A percentile compares a stretch with the other conserved stretches of the same genome.
phyloP scores from a whole-genome alignment of 441 rosid genomes.

The Mallotus japonicus region DNA sequence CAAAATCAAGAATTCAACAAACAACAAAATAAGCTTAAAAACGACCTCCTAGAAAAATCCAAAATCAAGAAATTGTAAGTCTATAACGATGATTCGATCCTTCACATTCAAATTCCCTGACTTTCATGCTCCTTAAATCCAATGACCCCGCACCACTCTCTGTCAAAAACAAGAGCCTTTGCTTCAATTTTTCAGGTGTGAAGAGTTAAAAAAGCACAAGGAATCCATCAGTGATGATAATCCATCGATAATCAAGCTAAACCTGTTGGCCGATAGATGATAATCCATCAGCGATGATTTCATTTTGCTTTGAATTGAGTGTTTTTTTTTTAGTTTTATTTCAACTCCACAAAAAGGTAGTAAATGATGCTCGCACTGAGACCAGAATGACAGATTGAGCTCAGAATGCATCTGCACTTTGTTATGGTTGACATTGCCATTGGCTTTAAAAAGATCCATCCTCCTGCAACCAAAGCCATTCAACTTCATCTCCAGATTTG shows the following conservation, averaged over 20 bases:
- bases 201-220: too few relatives aligned
- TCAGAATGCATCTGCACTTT: conserved; percentile 50
- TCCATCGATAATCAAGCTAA: too few relatives aligned
- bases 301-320: too few relatives aligned
- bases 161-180: conserved; percentile 84
- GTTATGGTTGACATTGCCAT: conserved; percentile 31
- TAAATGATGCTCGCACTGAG: conserved; percentile 94
- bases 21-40: too few relatives aligned
- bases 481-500: conserved; percentile 55
- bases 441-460: conserved; percentile 24
- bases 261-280: too few relatives aligned
- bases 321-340: too few relatives aligned
- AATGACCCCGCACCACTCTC: conserved; percentile 89
- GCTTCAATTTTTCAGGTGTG: conserved; percentile 44
- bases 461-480: conserved; percentile 42
- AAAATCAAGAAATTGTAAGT: too few relatives aligned
- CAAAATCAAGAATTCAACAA: too few relatives aligned
- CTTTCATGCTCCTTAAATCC: conserved; percentile 86
- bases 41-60: too few relatives aligned
- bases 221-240: too few relatives aligned
- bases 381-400: conserved; percentile 70
- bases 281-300: too few relatives aligned
- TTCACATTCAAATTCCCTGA: conserved; percentile 86
- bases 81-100: conserved; percentile 49
- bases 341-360: conserved; percentile 89